Base-by-base conservation (phyloP, 2,329 filamentous ascomycete species). In the Clarireedia sp. region DNA sequence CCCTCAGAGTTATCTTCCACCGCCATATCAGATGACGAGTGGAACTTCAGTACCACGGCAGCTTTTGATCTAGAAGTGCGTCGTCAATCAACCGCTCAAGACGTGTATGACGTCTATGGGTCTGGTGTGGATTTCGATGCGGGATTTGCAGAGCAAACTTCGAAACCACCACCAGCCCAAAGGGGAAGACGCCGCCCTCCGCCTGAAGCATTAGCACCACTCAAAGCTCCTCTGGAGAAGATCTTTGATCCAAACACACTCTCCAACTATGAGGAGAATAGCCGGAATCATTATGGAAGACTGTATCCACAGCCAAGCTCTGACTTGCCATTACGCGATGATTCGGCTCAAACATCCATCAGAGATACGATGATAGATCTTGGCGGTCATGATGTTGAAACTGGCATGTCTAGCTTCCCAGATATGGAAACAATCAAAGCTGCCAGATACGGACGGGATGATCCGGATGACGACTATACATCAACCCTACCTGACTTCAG, bases 1-100 rank as follows among this genome's bases (percentile, higher is more conserved):
- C 58, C 62, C 6, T 59, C 63, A 47, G 64, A 71, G 14, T 74
- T 78, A 24, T 63, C 76, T 17, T 68, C 70, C 1, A 72, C 75
- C 2, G 73, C 73, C 1, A 72, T 56, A 37, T 53, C 72, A 16
- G 76, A 76, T 55, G 81, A 85, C 59, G 81, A 85, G 60, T 86
- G 82, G 82, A 85, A 85, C 58, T 86, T 86, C 59, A 83, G 79
- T 63, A 84, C 82, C 0, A 85, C 82, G 0, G 74, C 80, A 17
- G 79, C 77, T n/a, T 85, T 86, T 60, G 82, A 85, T 62, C 75
- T 79, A 62, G 74, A 78, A 55, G 73, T 83, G 12, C 72, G 80
- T 56, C 72, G 61, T 7, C 73, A 74, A 48, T 73, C 75, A 19
- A 79, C 80, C 61, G 75, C 76, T 0, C 78, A 82, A 63, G 80